Base-by-base conservation (phyloP, 2,329 filamentous ascomycete species). In the Curvularia eragrostidis region DNA sequence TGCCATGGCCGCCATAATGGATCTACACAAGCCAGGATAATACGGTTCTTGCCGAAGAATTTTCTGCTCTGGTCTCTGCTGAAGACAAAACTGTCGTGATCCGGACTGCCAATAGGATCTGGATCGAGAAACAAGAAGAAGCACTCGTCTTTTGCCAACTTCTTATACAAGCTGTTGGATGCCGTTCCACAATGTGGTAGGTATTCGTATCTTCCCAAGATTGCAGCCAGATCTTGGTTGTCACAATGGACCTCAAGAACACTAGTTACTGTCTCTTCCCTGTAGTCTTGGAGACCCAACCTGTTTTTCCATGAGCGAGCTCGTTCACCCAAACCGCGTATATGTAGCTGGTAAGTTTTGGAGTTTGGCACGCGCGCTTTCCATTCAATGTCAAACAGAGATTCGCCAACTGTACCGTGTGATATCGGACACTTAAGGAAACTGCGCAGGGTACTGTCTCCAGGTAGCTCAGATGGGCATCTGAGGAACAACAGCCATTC, bases 61-160 rank as follows among this genome's bases (percentile, higher is more conserved):
- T 83, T 72, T 4, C 80, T 76, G 8, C 74, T 71, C 54, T 80
- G 80, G 46, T 83, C 78, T 6, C 78, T 63, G 1, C 85, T 81
- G 64, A 90, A 86, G 0, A 88, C 82, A 63, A 87, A 87, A 1
- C 70, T 71, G 66, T 89, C 86, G 5, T 81, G 54, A 0, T 76
- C 67, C 0, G 79, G 70, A 26, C 81, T 69, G 0, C 81, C 81
- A 34, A 82, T 77, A 15, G 80, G 80, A 5, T 79, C 75, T 0
- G 85, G 83, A 52, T 89, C 85, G 3, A 87, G 73, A 64, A 88
- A 89, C 2, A 89, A 70, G 62, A 82, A 89, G 0, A 87, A 52
- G 1, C 77, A 67, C 48, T 66, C 36, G 24, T 53, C 15, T 49
- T 34, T 34, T 3, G 60, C 44, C 19, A 49, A 50, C 28, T 75